These are phyloP conservation scores for Microbotryum saponariae DNA, from an alignment of 1,284 basidiomycete species.

Conservation along the genomic window DNA sequence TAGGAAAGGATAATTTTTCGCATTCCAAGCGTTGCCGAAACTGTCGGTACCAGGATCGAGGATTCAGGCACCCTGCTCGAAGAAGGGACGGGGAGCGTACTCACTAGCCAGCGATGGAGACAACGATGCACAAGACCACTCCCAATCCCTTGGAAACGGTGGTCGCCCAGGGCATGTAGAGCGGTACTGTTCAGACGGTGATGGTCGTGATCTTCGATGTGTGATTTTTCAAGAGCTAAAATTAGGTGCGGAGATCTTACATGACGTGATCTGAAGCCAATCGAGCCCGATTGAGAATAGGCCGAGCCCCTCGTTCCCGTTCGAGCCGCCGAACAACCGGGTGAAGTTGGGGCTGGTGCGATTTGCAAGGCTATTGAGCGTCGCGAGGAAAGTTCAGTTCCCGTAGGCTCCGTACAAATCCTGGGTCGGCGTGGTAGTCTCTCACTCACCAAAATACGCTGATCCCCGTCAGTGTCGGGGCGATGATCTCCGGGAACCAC, in stretches of 20 bases:
- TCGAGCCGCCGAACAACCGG: slow-evolving; percentile 50
- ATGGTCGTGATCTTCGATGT: slow-evolving; percentile 44
- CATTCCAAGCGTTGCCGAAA: slow-evolving; percentile 5
- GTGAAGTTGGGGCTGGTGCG: slow-evolving; percentile 42
- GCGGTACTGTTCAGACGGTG: slow-evolving; percentile 48
- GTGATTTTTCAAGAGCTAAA: neutral
- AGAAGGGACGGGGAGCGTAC: neutral
- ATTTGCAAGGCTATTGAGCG: slow-evolving; percentile 43
- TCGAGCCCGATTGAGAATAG: slow-evolving; percentile 52
- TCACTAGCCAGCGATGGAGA: slow-evolving; percentile 44
- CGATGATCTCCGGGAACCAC: slow-evolving; percentile 11
- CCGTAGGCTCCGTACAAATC: too few relatives aligned
- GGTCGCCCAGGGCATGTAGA: slow-evolving; percentile 5
- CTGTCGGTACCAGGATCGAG: neutral
- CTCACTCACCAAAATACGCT: slow-evolving; percentile 49
- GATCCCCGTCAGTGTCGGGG: slow-evolving; percentile 48
- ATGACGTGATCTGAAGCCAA: slow-evolving; percentile 54
- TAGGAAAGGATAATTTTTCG: slow-evolving; percentile 45
- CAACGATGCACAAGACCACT: slow-evolving; percentile 46
- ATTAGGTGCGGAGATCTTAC: neutral
- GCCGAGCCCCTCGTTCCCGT: slow-evolving; percentile 52
- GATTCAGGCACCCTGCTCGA: neutral
- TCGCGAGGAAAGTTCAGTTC: too few relatives aligned
- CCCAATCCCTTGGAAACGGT: slow-evolving; percentile 47
- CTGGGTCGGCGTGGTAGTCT: slow-evolving; percentile 2